phyloP scores from a whole-genome alignment of 78 protist species.

The Protostelium mycophagum region DNA sequence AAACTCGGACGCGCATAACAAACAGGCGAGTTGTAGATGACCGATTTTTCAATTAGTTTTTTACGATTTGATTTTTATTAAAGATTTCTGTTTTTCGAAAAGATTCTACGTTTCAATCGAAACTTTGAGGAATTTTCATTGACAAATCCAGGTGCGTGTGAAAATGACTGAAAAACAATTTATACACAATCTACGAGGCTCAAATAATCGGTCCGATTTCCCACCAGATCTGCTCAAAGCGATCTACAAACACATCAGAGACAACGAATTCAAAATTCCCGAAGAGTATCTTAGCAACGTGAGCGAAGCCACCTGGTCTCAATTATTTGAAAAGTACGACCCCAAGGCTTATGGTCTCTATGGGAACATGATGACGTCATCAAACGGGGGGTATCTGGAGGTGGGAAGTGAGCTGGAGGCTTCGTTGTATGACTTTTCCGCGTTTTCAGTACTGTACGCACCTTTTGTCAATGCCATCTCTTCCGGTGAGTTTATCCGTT shows the following conservation, averaged over 20 bases:
- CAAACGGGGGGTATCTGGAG: too few relatives aligned
- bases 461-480: slow-evolving; percentile 1
- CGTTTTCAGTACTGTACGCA: neutral
- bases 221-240: neutral
- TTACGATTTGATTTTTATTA: too few relatives aligned
- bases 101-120: too few relatives aligned
- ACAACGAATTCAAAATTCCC: neutral
- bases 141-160: neutral
- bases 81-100: too few relatives aligned
- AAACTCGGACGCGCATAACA: slow-evolving; percentile 67
- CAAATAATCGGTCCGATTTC: neutral
- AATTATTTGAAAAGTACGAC: neutral
- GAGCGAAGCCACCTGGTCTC: neutral
- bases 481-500: neutral
- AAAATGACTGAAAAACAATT: neutral
- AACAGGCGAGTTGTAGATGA: neutral
- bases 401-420: neutral
- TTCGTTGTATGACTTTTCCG: neutral
- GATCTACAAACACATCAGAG: neutral
- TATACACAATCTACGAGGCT: neutral
- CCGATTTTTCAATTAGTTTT: too few relatives aligned
- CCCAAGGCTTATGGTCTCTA: neutral
- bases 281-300: neutral
- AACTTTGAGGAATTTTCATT: too few relatives aligned
- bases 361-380: neutral